Percentiles rank a stretch among this genome's conserved stretches.
These are phyloP conservation scores for Saxophila tyrrhenica DNA, from an alignment of 495 filamentous ascomycete genomes.

Conservation along the genomic window DNA sequence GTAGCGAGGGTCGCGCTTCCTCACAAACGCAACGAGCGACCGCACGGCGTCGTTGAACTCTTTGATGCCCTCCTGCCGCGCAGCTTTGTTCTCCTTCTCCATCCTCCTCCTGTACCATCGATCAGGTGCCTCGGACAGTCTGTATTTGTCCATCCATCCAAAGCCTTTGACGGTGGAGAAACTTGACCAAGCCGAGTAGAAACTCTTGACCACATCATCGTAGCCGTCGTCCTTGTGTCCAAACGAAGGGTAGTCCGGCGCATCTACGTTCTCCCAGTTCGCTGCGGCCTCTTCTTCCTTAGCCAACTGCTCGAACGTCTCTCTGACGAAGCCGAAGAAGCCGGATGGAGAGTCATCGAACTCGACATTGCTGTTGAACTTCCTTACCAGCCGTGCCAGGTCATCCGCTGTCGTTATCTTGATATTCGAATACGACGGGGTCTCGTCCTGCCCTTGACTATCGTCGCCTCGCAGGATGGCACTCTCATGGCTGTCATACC, in stretches of 20 bases:
- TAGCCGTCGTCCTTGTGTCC: constrained; percentile 56
- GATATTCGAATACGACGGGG: constrained; percentile 44
- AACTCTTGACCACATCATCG: constrained; percentile 59
- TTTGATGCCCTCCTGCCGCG: constrained; percentile 69
- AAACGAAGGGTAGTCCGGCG: constrained; percentile 65
- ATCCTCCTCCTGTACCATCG: constrained; percentile 70
- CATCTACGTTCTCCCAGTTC: constrained; percentile 49
- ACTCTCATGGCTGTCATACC: constrained; percentile 93
- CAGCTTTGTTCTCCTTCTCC: constrained; percentile 87
- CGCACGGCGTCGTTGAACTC: constrained; percentile 92
- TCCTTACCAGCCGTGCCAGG: constrained; percentile 58
- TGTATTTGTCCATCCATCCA: constrained; percentile 77
- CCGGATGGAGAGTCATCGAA: constrained; percentile 63
- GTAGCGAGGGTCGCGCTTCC: constrained; percentile 83
- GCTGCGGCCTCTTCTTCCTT: constrained; percentile 65
- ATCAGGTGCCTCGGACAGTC: constrained; percentile 75
- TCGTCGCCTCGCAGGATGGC: constrained; percentile 61
- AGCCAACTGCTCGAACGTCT: constrained; percentile 70
- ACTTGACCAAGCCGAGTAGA: constrained; percentile 70
- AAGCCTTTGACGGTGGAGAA: constrained; percentile 83
- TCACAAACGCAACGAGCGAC: constrained; percentile 78
- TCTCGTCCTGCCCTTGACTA: constrained; percentile 29
- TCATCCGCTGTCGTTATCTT: constrained; percentile 67
- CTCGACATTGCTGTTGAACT: constrained; percentile 63
- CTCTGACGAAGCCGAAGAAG: constrained; percentile 69